phyloP scores from a whole-genome alignment of 2,329 filamentous ascomycete genomes.

The Pseudogymnoascus pannorum region DNA sequence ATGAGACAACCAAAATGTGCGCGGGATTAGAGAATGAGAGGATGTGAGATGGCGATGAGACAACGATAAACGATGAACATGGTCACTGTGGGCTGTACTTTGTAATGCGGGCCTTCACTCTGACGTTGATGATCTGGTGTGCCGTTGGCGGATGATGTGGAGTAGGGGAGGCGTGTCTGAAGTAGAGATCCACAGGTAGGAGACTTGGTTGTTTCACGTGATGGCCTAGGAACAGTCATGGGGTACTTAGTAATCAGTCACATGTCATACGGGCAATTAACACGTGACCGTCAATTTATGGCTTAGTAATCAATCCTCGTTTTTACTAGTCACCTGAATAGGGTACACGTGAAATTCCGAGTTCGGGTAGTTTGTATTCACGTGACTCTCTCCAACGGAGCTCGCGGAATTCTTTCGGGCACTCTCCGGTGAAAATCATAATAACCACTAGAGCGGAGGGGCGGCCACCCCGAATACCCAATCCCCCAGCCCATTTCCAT shows the following conservation, averaged over 20 bases:
- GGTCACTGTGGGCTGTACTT: background rate
- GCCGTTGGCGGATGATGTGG: background rate
- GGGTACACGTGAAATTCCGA: too few relatives aligned
- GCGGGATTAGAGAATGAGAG: too few relatives aligned
- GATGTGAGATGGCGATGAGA: constrained; percentile 1
- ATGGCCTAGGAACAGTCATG: background rate
- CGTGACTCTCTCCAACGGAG: background rate
- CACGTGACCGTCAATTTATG: background rate
- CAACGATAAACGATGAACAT: background rate
- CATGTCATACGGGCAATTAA: background rate
- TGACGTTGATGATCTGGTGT: constrained; percentile 4
- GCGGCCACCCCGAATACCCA: background rate
- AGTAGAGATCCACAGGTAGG: background rate
- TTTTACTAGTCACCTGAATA: too few relatives aligned
- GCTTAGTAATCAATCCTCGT: background rate
- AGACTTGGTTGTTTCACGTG: background rate
- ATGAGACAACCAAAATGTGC: background rate
- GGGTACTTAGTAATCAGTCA: background rate
- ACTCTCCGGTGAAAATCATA: background rate
- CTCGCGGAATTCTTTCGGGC: background rate
- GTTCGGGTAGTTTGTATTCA: background rate
- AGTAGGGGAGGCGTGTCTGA: background rate
- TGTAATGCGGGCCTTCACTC: background rate
- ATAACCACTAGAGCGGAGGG: background rate
- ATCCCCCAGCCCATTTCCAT: background rate